These are phyloP conservation scores for Chrysanthemum makinoi DNA, from an alignment of 129 eudicot species.

Conservation along the genomic window DNA sequence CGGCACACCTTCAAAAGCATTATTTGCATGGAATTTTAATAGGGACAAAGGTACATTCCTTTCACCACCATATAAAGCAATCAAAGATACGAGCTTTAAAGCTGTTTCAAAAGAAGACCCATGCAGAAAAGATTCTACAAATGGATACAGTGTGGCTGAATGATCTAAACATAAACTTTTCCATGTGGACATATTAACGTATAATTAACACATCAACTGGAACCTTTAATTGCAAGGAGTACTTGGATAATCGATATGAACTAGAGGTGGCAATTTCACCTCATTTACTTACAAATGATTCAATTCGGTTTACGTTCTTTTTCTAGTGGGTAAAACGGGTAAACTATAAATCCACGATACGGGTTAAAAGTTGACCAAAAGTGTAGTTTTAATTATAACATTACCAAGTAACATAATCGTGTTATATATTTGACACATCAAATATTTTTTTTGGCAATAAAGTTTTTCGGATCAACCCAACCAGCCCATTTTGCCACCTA, in stretches of 20 bases:
- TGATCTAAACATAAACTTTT: too few relatives aligned
- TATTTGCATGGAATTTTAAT: too few relatives aligned
- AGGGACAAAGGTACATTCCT: too few relatives aligned
- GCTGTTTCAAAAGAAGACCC: too few relatives aligned
- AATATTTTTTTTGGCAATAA: neutral
- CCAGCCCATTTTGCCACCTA: conserved; percentile 14
- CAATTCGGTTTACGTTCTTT: neutral
- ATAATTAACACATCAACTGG: conserved; percentile 6
- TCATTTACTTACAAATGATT: neutral
- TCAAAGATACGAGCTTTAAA: too few relatives aligned
- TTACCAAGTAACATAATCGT: neutral
- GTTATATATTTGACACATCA: neutral
- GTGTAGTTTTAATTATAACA: neutral
- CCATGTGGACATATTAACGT: neutral
- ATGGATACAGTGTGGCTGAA: too few relatives aligned
- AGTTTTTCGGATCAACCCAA: neutral
- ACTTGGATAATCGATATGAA: conserved; percentile 44
- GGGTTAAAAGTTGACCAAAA: neutral
- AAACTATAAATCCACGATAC: neutral
- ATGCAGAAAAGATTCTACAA: too few relatives aligned
- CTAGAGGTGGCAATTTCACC: conserved; percentile 10
- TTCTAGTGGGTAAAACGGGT: neutral
- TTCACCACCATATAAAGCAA: too few relatives aligned
- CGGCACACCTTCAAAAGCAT: too few relatives aligned
- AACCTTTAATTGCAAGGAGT: conserved; percentile 25